Percentiles rank a stretch among this genome's conserved stretches.
Conservation (phyloP, 345 rosid species). For the Adansonia digitata region DNA sequence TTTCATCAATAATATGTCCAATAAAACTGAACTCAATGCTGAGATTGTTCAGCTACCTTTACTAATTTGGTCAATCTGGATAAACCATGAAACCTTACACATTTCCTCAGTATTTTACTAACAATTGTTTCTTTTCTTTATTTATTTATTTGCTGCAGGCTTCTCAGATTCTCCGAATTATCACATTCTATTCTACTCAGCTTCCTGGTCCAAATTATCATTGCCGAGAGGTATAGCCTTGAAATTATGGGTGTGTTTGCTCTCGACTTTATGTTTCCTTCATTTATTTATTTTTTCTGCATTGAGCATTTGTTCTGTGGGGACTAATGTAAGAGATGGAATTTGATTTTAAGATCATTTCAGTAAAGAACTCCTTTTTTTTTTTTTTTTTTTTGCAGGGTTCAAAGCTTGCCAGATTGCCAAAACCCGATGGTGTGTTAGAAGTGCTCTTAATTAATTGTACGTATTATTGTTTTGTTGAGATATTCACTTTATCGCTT, state of each 20-base stretch:
- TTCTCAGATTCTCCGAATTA: constrained; percentile 77
- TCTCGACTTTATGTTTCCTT: constrained; percentile 1
- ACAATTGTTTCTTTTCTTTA: constrained; percentile 1
- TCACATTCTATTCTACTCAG: constrained; percentile 90
- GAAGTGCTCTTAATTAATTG: constrained; percentile 82
- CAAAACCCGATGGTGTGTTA: constrained; percentile 58
- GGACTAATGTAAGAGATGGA: neutral
- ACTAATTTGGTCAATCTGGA: neutral
- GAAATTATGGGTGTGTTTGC: neutral
- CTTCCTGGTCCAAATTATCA: constrained; percentile 8
- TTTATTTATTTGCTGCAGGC: constrained; percentile 44
- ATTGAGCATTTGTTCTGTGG: neutral
- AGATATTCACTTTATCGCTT: neutral
- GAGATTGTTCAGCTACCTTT: neutral
- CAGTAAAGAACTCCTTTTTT: neutral
- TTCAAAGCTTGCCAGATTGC: constrained; percentile 75
- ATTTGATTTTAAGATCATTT: neutral
- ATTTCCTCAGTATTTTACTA: constrained; percentile 8
- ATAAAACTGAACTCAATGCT: neutral
- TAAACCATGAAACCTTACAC: neutral
- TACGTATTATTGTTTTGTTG: constrained; percentile 28
- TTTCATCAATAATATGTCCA: neutral
- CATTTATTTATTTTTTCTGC: neutral
- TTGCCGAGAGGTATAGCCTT: constrained; percentile 24
- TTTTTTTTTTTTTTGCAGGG: constrained; percentile 54